Evolutionary conservation across 495 filamentous ascomycete genomes (phyloP), one percentile per base, ranked within the genome.

Genomic region (Melanomma pulvis-pyrius): DNA sequence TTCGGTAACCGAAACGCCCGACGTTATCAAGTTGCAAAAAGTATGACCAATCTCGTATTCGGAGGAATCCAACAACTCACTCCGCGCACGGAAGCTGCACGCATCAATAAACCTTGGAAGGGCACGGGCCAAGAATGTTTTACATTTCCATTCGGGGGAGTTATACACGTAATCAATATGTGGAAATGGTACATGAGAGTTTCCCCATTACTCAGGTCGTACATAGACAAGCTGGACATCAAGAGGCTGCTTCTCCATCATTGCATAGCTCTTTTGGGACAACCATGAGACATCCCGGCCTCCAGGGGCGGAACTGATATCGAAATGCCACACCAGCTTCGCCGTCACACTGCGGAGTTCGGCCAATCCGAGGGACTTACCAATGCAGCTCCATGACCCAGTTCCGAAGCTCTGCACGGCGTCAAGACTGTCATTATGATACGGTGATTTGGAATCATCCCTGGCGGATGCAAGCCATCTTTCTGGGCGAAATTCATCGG

Each of bases 181-280:
- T 34, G 12, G 12, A 34, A 34, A 4, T 5, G 30, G 30, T 34
- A 4, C 30, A 34, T 34, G 30, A 34, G 12, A 34, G 12, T 34
- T 34, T 5, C 30, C 30, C 30, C 5, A 34, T 34, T 34, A 34
- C 30, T 47, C 44, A 47, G 44, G 17, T 22, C 44, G 44, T 7
- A n/a, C 44, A 6, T n/a, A 47, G 4, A 47, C 44, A 17, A 47
- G 44, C 17, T 47, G 44, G 15, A 47, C 44, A 22, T 47, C 44
- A 4, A 47, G 44, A n/a, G 44, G 44, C 44, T 47, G 44, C 15
- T 22, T 47, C 21, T 47, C 44, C 44, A 47, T n/a, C 44, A 47
- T 47, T 47, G 44, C 44, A 47, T 47, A 47, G 44, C 44, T 47
- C 21, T 47, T 47, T 47, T 47, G 44, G 21, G 44, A 47, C 21